Conservation (phyloP, 305 asterid genomes). For the Rubia tinctorum region DNA sequence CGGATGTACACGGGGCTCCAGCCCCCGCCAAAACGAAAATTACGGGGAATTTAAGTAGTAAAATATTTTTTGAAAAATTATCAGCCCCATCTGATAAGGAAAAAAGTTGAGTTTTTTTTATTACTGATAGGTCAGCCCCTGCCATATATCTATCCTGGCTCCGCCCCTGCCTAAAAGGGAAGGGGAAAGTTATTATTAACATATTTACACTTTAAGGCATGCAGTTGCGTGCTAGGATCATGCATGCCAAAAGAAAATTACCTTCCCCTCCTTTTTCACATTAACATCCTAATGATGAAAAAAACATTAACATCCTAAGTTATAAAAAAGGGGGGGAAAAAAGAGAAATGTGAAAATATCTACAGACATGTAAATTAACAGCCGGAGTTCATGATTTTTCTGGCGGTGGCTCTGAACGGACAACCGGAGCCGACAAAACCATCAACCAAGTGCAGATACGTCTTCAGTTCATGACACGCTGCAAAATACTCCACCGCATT, state of each 20-base stretch:
- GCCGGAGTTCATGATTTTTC: slow-evolving; percentile 16
- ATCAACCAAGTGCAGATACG: slow-evolving; percentile 36
- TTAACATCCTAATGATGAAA: neutral
- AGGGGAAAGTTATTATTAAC: neutral
- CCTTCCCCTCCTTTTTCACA: neutral
- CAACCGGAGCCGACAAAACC: slow-evolving; percentile 30
- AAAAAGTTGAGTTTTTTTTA: too few species aligned
- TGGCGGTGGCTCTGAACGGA: slow-evolving; percentile 34
- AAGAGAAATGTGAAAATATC: neutral
- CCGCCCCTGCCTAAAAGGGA: too few species aligned
- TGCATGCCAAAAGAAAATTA: slow-evolving; percentile 1
- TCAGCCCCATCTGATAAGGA: too few species aligned
- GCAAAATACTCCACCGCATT: slow-evolving; percentile 24
- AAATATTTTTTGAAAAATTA: too few species aligned
- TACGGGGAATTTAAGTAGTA: too few species aligned
- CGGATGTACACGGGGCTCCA: too few species aligned
- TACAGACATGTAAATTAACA: neutral
- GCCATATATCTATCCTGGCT: too few species aligned
- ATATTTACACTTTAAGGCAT: neutral
- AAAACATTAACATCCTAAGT: neutral
- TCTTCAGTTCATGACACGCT: slow-evolving; percentile 42
- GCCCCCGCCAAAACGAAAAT: too few species aligned
- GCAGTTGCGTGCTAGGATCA: neutral
- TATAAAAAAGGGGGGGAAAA: neutral
- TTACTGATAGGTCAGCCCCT: too few species aligned